Base-by-base conservation (phyloP, 768 basidiomycete species). In the Hortiboletus flavorubellus region DNA sequence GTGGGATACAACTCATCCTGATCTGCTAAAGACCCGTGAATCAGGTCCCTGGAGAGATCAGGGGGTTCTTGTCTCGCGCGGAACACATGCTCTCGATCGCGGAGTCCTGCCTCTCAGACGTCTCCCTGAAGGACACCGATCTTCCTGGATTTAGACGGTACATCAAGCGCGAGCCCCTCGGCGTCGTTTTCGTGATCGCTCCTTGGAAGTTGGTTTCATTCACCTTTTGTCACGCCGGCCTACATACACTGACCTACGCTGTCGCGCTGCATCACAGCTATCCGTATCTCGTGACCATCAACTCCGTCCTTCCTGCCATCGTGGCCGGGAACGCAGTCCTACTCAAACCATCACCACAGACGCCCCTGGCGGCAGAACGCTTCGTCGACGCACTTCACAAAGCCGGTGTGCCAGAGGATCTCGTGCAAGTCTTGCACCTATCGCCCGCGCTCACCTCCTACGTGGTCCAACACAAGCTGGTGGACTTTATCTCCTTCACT, bases 341-440 rank as follows among this genome's bases (percentile, higher is more conserved):
- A 43, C 76, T 98, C 67, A 99, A 98, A 70, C 96, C 97, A 0
- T 96, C 94, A 2, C 97, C 97, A 0, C 97, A 99, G 67, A 98
- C 95, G 0, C 96, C 97, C 5, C 76, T 93, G 43, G 84, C 86
- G 0, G 94, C 89, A 4, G 93, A 97, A 67, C 82, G 91, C 5
- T 81, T 98, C 59, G 80, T 81, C 1, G 67, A 76, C 14, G 87
- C 90, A 0, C 79, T 93, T 34, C 72, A 72, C n/a, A 73, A 76
- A 2, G 93, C 93, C 0, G 93, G 93, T 11, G 81, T 97, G 0
- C 94, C 95, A 0, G 60, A 78, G 43, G 80, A 86, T 53, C 77
- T 91, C 45, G 74, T 93, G 26, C 86, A 91, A 67, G 85, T 91
- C 21, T 68, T 91, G 18, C 91, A 94, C 59, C 74, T 96, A 35